Evolutionary conservation across 495 filamentous ascomycete species (phyloP).

Genomic region (Penicillium crystallinum): DNA sequence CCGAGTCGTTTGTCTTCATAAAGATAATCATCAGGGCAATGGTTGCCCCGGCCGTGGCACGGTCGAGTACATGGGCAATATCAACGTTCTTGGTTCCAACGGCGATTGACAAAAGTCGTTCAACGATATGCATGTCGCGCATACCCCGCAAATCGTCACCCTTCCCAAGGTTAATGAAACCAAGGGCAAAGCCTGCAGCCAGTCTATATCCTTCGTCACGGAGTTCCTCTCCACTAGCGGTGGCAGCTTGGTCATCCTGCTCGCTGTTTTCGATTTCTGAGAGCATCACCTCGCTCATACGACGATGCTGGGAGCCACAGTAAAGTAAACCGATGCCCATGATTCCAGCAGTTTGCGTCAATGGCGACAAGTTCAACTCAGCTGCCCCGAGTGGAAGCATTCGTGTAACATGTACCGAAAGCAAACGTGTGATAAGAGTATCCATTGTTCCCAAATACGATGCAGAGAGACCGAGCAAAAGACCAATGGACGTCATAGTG

Average conservation of each 20-base stretch:
- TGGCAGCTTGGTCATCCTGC: slow-evolving; percentile 57
- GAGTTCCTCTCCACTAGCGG: slow-evolving; percentile 55
- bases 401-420: slow-evolving; percentile 95
- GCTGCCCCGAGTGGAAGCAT: slow-evolving; percentile 89
- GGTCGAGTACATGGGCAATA: slow-evolving; percentile 84
- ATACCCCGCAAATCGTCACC: slow-evolving; percentile 83
- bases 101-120: slow-evolving; percentile 78
- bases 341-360: slow-evolving; percentile 94
- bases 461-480: slow-evolving; percentile 85
- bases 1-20: slow-evolving; percentile 90
- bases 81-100: slow-evolving; percentile 83
- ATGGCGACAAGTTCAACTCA: slow-evolving; percentile 84
- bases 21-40: slow-evolving; percentile 90
- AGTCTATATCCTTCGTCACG: slow-evolving; percentile 92
- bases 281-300: slow-evolving; percentile 98
- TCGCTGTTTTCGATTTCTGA: slow-evolving; percentile 90
- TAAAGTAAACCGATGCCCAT: slow-evolving; percentile 97
- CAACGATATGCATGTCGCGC: slow-evolving; percentile 89
- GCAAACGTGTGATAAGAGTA: slow-evolving; percentile 81
- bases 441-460: slow-evolving; percentile 97
- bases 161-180: slow-evolving; percentile 90
- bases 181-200: slow-evolving; percentile 88
- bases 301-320: slow-evolving; percentile 89
- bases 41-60: slow-evolving; percentile 83
- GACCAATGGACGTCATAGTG: slow-evolving; percentile 95